phyloP scores from a whole-genome alignment of 441 rosid genomes.

The Pelargonium exstipulatum region DNA sequence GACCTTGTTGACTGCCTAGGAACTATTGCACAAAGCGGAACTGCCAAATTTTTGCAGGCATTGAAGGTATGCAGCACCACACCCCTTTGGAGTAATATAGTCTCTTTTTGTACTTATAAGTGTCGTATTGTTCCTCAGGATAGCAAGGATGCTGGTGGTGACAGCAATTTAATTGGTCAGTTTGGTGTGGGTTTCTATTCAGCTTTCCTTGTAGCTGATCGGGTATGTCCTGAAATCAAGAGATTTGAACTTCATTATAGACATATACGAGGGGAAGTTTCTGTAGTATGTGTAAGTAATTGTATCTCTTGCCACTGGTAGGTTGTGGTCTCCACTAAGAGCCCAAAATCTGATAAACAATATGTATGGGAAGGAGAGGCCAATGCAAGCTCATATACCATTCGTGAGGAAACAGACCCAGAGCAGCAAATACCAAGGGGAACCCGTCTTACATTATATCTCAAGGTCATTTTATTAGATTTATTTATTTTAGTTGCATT shows the following conservation, averaged over 20 bases:
- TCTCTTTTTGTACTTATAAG: neutral
- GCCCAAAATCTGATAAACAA: conserved; percentile 88
- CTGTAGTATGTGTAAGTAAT: neutral
- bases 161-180: conserved; percentile 83
- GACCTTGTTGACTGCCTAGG: conserved; percentile 96
- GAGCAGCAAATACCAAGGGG: conserved; percentile 71
- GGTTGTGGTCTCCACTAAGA: conserved; percentile 87
- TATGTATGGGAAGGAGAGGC: conserved; percentile 90
- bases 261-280: neutral
- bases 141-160: conserved; percentile 82
- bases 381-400: conserved; percentile 75
- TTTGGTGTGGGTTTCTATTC: conserved; percentile 99
- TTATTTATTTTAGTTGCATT: conserved; percentile 2
- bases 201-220: conserved; percentile 91
- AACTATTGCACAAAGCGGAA: conserved; percentile 97
- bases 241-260: neutral
- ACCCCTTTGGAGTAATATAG: neutral
- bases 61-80: conserved; percentile 43
- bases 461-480: conserved; percentile 82
- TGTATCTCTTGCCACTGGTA: conserved; percentile 19
- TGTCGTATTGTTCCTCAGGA: conserved; percentile 42
- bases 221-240: conserved; percentile 37
- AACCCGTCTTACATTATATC: conserved; percentile 77
- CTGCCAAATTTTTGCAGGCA: conserved; percentile 86
- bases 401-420: conserved; percentile 77